Percentiles rank a stretch among this genome's conserved stretches.
phyloP scores from a whole-genome alignment of 140 eudicot genomes.

The Ambrosia hybrid region DNA sequence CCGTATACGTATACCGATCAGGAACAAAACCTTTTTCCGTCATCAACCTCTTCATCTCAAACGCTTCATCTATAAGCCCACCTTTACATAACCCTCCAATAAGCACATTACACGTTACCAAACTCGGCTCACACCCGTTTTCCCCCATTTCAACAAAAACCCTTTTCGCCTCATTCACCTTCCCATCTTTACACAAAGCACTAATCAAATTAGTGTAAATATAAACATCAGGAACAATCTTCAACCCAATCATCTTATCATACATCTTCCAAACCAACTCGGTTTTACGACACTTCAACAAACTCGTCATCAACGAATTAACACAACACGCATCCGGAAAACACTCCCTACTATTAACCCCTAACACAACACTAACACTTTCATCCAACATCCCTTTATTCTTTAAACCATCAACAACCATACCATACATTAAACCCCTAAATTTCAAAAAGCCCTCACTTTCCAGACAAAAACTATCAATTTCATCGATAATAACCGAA shows the following conservation, averaged over 20 bases:
- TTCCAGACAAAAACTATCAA: slow-evolving; percentile 36
- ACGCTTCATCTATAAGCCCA: slow-evolving; percentile 66
- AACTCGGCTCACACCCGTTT: slow-evolving; percentile 66
- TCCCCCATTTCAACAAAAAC: slow-evolving; percentile 61
- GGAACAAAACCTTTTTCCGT: slow-evolving; percentile 61
- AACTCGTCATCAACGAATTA: slow-evolving; percentile 64
- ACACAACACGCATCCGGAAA: slow-evolving; percentile 55
- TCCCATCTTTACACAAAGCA: slow-evolving; percentile 70
- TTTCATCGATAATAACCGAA: slow-evolving; percentile 44
- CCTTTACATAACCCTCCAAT: slow-evolving; percentile 66
- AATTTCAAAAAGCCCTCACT: slow-evolving; percentile 32
- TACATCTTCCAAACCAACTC: slow-evolving; percentile 67
- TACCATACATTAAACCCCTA: slow-evolving; percentile 42
- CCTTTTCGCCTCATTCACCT: slow-evolving; percentile 53
- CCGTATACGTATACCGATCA: slow-evolving; percentile 67
- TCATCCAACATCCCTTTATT: slow-evolving; percentile 64
- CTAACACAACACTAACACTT: slow-evolving; percentile 58
- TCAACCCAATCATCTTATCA: slow-evolving; percentile 50
- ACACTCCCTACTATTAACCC: slow-evolving; percentile 24
- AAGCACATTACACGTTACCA: slow-evolving; percentile 71
- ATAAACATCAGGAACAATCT: slow-evolving; percentile 58
- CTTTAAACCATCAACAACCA: slow-evolving; percentile 59
- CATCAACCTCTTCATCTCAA: slow-evolving; percentile 64
- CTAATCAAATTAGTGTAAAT: slow-evolving; percentile 65
- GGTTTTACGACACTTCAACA: slow-evolving; percentile 44